Conservation (phyloP, 23 red algal species). For the Gracilaria vermiculophylla region DNA sequence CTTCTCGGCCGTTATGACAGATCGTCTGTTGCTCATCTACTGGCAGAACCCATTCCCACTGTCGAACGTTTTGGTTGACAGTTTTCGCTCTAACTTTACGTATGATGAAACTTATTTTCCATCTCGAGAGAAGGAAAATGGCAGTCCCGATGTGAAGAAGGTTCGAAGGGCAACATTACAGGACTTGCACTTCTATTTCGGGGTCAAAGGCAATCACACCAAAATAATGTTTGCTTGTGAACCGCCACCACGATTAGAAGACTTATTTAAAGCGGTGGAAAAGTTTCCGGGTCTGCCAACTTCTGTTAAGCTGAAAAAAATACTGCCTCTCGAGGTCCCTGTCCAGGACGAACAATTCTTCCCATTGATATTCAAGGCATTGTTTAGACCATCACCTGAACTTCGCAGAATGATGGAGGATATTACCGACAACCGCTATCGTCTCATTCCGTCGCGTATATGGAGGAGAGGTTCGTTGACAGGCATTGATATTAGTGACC, state of each 20-base stretch:
- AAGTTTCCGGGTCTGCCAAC: not conserved
- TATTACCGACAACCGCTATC: not conserved
- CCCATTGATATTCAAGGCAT: conserved; percentile 12
- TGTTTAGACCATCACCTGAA: conserved; percentile 11
- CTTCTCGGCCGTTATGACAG: conserved; percentile 14
- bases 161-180: not conserved
- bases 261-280: not conserved
- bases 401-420: not conserved
- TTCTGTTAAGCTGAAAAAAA: not conserved
- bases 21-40: conserved; percentile 22
- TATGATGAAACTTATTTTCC: conserved; percentile 27
- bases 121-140: not conserved
- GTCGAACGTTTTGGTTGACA: not conserved
- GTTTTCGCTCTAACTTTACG: conserved; percentile 6
- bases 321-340: not conserved
- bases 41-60: conserved; percentile 30
- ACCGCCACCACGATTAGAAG: not conserved
- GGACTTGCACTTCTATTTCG: not conserved
- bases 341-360: not conserved
- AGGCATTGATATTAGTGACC: not conserved
- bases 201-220: not conserved
- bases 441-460: not conserved
- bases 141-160: not conserved
- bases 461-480: not conserved
- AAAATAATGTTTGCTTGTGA: conserved; percentile 9